These are phyloP conservation scores for Haplosporangium gracile DNA, from an alignment of 192 early-diverging fungal genomes.

Conservation along the genomic window DNA sequence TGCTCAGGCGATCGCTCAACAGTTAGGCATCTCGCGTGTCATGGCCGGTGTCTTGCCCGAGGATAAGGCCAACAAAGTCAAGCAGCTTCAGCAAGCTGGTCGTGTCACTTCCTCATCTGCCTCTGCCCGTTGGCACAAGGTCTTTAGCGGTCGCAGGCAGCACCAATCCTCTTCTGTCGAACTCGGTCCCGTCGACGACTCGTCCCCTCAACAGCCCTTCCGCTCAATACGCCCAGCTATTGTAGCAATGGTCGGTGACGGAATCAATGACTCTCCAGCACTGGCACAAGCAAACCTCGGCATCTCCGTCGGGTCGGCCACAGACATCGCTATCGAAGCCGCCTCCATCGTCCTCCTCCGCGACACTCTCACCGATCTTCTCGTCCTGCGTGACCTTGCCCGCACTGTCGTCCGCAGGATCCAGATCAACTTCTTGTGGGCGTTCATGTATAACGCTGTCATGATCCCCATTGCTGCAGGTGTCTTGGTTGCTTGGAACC, in stretches of 20 bases:
- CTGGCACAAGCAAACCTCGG: conserved; percentile 92
- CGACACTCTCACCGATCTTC: conserved; percentile 80
- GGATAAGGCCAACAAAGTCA: conserved; percentile 77
- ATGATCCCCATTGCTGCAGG: conserved; percentile 95
- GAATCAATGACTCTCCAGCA: conserved; percentile 96
- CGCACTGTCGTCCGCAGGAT: conserved; percentile 83
- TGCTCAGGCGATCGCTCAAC: conserved; percentile 70
- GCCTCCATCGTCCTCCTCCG: conserved; percentile 88
- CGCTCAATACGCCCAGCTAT: conserved; percentile 52
- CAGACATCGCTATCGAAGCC: conserved; percentile 92
- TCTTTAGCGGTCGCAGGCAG: conserved; percentile 11
- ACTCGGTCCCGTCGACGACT: neutral
- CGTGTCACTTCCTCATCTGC: neutral
- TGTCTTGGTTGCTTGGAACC: conserved; percentile 71
- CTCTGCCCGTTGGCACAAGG: conserved; percentile 9
- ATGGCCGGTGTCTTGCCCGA: conserved; percentile 79
- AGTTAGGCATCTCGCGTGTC: conserved; percentile 76
- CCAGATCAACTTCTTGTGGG: conserved; percentile 90
- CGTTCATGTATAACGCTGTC: conserved; percentile 87
- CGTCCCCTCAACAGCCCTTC: neutral
- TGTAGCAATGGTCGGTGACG: conserved; percentile 96
- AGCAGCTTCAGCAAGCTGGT: conserved; percentile 63
- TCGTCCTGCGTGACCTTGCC: conserved; percentile 84
- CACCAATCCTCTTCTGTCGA: neutral
- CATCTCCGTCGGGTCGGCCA: conserved; percentile 90